Percentiles rank a stretch among this genome's conserved stretches.
Conservation (phyloP, 2,329 filamentous ascomycete species). For the Aspergillus fijiensis region DNA sequence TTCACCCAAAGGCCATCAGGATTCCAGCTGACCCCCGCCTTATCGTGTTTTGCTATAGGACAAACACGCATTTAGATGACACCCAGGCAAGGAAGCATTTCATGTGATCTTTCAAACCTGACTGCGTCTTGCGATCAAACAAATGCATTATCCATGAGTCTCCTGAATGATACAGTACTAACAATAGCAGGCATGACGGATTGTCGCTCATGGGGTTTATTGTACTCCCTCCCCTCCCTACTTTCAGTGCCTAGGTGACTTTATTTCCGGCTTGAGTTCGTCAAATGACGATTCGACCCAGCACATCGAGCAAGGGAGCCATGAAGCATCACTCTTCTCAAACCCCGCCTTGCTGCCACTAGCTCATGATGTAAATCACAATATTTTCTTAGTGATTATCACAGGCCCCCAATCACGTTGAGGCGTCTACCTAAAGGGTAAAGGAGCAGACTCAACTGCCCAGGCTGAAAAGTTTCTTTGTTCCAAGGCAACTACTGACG, state of each 20-base stretch:
- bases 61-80: background rate
- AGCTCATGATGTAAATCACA: conserved; percentile 3
- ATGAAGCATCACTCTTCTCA: conserved; percentile 1
- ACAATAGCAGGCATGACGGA: background rate
- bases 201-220: background rate
- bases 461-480: background rate
- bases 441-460: background rate
- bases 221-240: background rate
- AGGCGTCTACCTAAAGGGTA: conserved; percentile 2
- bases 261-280: background rate
- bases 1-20: background rate
- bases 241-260: background rate
- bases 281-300: conserved; percentile 13
- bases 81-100: background rate
- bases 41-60: background rate
- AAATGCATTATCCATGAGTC: background rate
- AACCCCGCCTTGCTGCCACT: conserved; percentile 5
- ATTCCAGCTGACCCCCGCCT: background rate
- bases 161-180: background rate
- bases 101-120: conserved; percentile 1
- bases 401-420: background rate
- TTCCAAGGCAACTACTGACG: conserved; percentile 15
- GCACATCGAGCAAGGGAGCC: conserved; percentile 5
- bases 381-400: background rate
- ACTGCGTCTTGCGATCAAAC: background rate